Percentiles rank a stretch among this genome's conserved stretches.
These are phyloP conservation scores for Gautieria morchelliformis DNA, from an alignment of 768 basidiomycete species.

Conservation along the genomic window DNA sequence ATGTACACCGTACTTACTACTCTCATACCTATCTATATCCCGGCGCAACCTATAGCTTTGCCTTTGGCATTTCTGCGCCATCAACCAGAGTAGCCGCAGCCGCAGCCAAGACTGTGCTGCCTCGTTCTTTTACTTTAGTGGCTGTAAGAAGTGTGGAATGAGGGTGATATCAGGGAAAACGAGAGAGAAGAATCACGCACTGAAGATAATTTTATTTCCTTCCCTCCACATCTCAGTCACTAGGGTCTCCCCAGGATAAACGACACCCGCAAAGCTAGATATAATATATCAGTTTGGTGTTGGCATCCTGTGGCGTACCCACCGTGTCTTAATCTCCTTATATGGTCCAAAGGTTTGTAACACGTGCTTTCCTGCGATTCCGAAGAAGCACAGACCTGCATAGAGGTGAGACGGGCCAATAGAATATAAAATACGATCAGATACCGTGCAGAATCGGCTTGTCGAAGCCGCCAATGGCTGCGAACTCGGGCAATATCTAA, in stretches of 20 bases:
- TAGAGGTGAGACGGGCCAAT: background rate
- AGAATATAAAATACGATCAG: background rate
- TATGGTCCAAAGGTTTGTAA: slow-evolving; percentile 76
- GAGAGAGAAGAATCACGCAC: slow-evolving; percentile 37
- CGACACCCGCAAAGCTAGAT: slow-evolving; percentile 76
- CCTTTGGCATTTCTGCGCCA: slow-evolving; percentile 34
- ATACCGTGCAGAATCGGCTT: slow-evolving; percentile 74
- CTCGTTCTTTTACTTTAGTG: slow-evolving; percentile 83
- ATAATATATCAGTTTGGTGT: background rate
- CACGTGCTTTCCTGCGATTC: slow-evolving; percentile 88
- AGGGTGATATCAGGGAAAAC: background rate
- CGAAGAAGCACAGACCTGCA: slow-evolving; percentile 79
- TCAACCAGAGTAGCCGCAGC: slow-evolving; percentile 70
- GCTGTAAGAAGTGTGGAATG: slow-evolving; percentile 31
- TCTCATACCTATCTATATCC: too few relatives aligned
- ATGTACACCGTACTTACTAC: too few relatives aligned
- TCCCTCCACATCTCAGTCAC: slow-evolving; percentile 99
- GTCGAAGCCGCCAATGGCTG: slow-evolving; percentile 90
- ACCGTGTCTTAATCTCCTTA: slow-evolving; percentile 94
- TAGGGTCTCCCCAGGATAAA: slow-evolving; percentile 93
- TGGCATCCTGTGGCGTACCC: slow-evolving; percentile 16
- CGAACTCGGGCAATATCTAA: slow-evolving; percentile 88
- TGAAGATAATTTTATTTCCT: slow-evolving; percentile 79
- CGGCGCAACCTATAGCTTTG: slow-evolving; percentile 40
- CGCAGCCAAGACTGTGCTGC: slow-evolving; percentile 57